Evolutionary conservation across 306 rosid genomes (phyloP), one percentile per base, ranked within the genome.

Genomic region (Inga oerstediana): DNA sequence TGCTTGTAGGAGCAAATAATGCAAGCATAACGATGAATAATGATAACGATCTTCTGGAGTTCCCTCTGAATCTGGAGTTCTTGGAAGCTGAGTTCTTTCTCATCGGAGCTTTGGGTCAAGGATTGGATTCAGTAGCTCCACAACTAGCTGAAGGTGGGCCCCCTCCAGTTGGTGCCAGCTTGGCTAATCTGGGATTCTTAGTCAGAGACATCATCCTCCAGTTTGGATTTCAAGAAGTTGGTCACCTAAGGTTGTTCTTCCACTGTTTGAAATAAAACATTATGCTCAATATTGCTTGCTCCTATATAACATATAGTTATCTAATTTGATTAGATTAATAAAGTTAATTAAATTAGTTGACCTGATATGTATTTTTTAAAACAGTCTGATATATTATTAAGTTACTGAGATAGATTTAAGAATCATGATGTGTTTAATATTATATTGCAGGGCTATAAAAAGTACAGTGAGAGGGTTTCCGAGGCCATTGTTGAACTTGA

Each of bases 161-260:
- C 46, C 4, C 88, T 2, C 95, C 98, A 4, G 74, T 86, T n/a
- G 98, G 98, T 35, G 91, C 90, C 41, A 84, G 6, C 73, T 46
- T 17, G 69, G 98, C 98, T 64, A 84, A 85, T 1, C 48, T 94
- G 27, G 88, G 62, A 19, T 0, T 8, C 49, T 72, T 76, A 64
- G 64, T 73, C 17, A 84, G 48, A 64, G 94, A 91, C 79, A 4
- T 92, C 62, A 84, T 89, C 68, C 8, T 30, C 62, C 92, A 94
- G 77, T 90, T 94, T 75, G 98, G 71, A 51, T 90, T 61, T n/a
- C 93, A 91, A 72, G 97, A 94, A 91, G 95, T 92, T 78, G 98
- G 98, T 37, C 97, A 92, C 71, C 64, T 92, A 78, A 89, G 95
- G 97, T 94, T 43, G 49, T 19, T 6, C 43, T 6, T 39, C 43